Evolutionary conservation across 192 early-diverging fungal species (phyloP), one percentile per base, ranked within the genome.

Genomic region (Coemansia sp.): DNA sequence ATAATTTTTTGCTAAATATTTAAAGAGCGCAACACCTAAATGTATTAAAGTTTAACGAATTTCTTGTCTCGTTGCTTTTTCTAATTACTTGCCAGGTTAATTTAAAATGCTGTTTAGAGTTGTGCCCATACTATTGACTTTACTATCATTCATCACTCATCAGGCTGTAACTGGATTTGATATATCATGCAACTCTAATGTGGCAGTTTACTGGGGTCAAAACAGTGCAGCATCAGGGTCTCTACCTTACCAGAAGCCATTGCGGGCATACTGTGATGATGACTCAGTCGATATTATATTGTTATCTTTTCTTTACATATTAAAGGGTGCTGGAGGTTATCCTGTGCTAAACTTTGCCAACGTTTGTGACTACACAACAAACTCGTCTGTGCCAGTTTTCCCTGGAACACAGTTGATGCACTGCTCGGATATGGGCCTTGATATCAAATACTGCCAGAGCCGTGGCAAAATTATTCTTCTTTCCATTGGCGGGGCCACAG

Each of bases 391-490:
- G 11, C 73, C 73, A 8, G 79, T 79, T 5, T 84, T 81, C 47
- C 69, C 78, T 1, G 86, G 85, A 22, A 84, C 86, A 9, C 62
- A 73, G 8, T 60, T 89, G n/a, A 81, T 91, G 52, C 80, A 84
- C 46, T 92, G 92, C 63, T 82, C 87, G 2, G 61, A 82, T 9
- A 83, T 91, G 61, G 89, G 83, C 2, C 46, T 38, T 19, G 92
- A 89, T 30, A 88, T 94, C 25, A 82, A 86, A 65, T 49, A 66
- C 23, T 92, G 92, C 64, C 92, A 94, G 68, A 66, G 48, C 11
- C 75, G 82, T 54, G 90, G 90, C 21, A 91, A 91, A 59, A 84
- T 86, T 22, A 53, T 92, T 37, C 58, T 94, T 12, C 70, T 94
- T 13, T 88, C 88, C 0, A 82, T 94, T 24, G 87, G 90, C 56